These are phyloP conservation scores for Mortierella sp. DNA, from an alignment of 371 early-diverging fungal species.

Conservation along the genomic window DNA sequence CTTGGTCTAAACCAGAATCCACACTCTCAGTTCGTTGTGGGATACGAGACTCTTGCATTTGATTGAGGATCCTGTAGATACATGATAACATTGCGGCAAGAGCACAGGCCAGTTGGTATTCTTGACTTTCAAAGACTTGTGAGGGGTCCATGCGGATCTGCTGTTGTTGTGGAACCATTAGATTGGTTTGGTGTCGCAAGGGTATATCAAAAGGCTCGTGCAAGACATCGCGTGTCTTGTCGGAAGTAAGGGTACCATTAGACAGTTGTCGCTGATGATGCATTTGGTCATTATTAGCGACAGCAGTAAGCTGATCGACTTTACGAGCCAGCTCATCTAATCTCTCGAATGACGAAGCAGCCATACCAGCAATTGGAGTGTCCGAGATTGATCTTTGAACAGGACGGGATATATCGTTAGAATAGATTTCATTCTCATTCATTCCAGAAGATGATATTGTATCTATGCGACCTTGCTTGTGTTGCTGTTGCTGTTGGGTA, in stretches of 20 bases:
- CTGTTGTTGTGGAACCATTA: slow-evolving; percentile 13
- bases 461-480: background rate
- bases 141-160: slow-evolving; percentile 18
- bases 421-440: background rate
- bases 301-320: slow-evolving; percentile 46
- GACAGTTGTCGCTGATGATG: slow-evolving; percentile 2
- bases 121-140: slow-evolving; percentile 52
- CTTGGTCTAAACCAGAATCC: slow-evolving; percentile 54
- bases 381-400: slow-evolving; percentile 21
- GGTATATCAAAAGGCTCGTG: slow-evolving; percentile 26
- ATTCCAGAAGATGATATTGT: background rate
- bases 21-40: slow-evolving; percentile 40
- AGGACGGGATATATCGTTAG: background rate
- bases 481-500: background rate
- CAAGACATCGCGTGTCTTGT: slow-evolving; percentile 3
- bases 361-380: slow-evolving; percentile 29
- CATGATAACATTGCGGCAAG: slow-evolving; percentile 51
- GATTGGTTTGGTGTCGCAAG: background rate
- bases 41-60: slow-evolving; percentile 22
- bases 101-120: slow-evolving; percentile 55
- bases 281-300: slow-evolving; percentile 19
- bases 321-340: slow-evolving; percentile 47
- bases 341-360: slow-evolving; percentile 43
- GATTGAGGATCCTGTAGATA: slow-evolving; percentile 47
- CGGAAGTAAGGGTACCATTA: background rate